Evolutionary conservation across 495 filamentous ascomycete species (phyloP), one percentile per base, ranked within the genome.

Genomic region (Xylaria curta): DNA sequence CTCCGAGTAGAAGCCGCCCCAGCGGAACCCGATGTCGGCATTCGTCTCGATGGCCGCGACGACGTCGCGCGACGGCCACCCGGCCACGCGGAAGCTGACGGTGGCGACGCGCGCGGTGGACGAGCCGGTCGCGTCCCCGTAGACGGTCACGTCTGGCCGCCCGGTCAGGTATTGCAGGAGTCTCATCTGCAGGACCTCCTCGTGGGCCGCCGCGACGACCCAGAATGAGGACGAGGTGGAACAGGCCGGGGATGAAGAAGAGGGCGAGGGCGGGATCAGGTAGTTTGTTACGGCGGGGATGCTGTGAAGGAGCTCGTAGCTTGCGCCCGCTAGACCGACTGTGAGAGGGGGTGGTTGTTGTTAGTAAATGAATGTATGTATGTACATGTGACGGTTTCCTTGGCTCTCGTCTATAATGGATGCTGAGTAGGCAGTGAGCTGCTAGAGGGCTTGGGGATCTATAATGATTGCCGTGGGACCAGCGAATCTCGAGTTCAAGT

Each of bases 1-100:
- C 67, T 89, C 83, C 62, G 86, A 89, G 78, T 93, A 93, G 76
- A 93, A 93, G 66, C 85, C 81, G 9, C 92, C 92, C 86, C 87
- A 92, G 60, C 91, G 79, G 70, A 91, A 87, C 12, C 89, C 91
- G 79, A 88, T 88, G 13, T 79, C 75, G 28, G 13, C 42, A 60
- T 75, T 74, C 2, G 15, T 15, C 79, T 93, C 91, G 12, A 92
- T 84, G n/a, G 78, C 76, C 76, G 91, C 87, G 4, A 94, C 91
- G 0, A 93, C 68, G 61, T 85, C 86, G 69, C 81, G 81, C 62
- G 88, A 88, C 26, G 82, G 85, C 74, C 83, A 78, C 0, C 90
- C 91, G 8, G 81, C 78, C 19, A 92, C 88, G 3, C 82, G 81
- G 71, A 93, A 94, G 72, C 89, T 92, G 36, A 94, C 82, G 0